Evolutionary conservation across 768 basidiomycete genomes (phyloP), one percentile per base, ranked within the genome.

Genomic region (Neoboletus brunneissimus): DNA sequence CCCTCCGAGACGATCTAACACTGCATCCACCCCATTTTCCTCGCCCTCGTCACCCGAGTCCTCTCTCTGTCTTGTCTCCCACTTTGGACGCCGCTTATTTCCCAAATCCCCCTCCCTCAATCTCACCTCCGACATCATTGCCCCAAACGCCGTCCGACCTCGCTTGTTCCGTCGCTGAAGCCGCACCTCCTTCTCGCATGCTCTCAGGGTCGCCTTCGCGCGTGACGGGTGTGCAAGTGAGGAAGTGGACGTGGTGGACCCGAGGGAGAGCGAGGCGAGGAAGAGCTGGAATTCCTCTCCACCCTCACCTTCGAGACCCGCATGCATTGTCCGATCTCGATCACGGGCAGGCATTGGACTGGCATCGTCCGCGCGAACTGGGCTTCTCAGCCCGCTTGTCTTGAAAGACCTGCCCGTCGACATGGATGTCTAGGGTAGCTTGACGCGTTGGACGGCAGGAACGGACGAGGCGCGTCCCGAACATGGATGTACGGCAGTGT

Each of bases 31-130:
- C 25, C 5, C 25, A 3, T 25, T 5, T 25, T 25, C 25, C 25
- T 25, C 25, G 25, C 5, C 25, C 25, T 25, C 25, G 25, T 2
- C 25, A 25, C 25, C 25, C 25, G 3, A 25, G 5, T 25, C 87
- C 0, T 78, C 86, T 43, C 75, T 71, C 49, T 87, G 77, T 67
- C 82, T 73, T 59, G 84, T 78, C n/a, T 75, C 73, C 69, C 75
- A 72, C 53, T 74, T 73, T 4, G 76, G 70, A 62, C 79, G 74
- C 22, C 48, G 64, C 25, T 47, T 59, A 31, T 77, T 76, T 13
- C 52, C 57, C 5, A 53, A 61, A 37, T 69, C 64, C 12, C 64
- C 71, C n/a, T 67, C 74, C n/a, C 68, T 78, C 61, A 7, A 29
- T 29, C 27, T 29, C 5, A 6, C 5, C 6, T 29, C 27, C 27